Conservation (phyloP, 1,284 basidiomycete genomes). For the Puccinia horiana region DNA sequence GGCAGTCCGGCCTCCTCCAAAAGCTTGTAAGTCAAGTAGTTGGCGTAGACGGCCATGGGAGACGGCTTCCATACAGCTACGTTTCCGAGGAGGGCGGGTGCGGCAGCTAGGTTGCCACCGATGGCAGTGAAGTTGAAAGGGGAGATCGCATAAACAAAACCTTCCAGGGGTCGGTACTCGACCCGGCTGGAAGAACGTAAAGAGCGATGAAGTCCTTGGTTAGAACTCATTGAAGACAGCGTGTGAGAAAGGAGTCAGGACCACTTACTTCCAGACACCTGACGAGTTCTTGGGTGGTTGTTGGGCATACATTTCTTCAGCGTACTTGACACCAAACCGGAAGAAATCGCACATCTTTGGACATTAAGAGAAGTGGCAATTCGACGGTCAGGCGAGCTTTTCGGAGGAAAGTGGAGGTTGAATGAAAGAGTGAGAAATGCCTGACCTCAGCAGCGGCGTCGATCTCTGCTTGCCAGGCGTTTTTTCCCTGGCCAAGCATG, state of each 20-base stretch:
- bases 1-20: slow-evolving; percentile 92
- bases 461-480: slow-evolving; percentile 98
- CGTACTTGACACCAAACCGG: slow-evolving; percentile 93
- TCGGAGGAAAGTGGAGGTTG: not conserved
- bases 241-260: not conserved
- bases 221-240: slow-evolving; percentile 1
- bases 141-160: slow-evolving; percentile 94
- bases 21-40: slow-evolving; percentile 89
- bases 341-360: slow-evolving; percentile 84
- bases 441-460: slow-evolving; percentile 93
- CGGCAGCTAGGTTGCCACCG: slow-evolving; percentile 81
- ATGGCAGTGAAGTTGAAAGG: slow-evolving; percentile 98
- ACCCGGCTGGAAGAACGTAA: slow-evolving; percentile 68
- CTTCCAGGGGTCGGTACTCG: slow-evolving; percentile 94
- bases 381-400: not conserved
- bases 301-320: slow-evolving; percentile 87
- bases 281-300: slow-evolving; percentile 84
- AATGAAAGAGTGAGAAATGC: slow-evolving; percentile 47
- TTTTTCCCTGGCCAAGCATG: slow-evolving; percentile 98
- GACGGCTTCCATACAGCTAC: slow-evolving; percentile 97
- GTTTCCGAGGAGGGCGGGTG: slow-evolving; percentile 91
- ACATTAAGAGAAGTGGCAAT: not conserved
- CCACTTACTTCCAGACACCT: slow-evolving; percentile 87
- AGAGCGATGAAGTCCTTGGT: not conserved
- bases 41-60: slow-evolving; percentile 89